Percentiles rank a stretch among this genome's conserved stretches.
Conservation (phyloP, 1,139 yeast species). For the Zygosaccharomyces sapae region DNA sequence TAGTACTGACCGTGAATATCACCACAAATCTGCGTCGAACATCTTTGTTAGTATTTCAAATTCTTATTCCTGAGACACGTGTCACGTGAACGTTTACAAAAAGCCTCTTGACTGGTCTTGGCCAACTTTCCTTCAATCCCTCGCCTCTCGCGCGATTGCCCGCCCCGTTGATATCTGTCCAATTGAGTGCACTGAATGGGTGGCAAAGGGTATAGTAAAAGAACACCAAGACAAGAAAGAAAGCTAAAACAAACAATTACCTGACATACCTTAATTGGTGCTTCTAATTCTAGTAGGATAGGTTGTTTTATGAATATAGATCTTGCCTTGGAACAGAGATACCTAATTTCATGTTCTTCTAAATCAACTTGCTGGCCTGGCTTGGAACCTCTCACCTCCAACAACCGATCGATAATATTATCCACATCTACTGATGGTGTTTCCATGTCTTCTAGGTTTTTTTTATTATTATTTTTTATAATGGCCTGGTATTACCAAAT, state of each 20-base stretch:
- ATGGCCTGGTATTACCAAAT: too few relatives aligned
- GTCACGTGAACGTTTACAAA: background rate
- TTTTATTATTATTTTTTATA: background rate
- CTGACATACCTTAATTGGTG: constrained; percentile 80
- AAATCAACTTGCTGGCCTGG: constrained; percentile 96
- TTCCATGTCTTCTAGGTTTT: constrained; percentile 27
- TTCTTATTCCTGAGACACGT: background rate
- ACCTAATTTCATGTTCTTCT: constrained; percentile 91
- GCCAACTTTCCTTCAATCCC: background rate
- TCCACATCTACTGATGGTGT: constrained; percentile 91
- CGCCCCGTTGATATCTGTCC: background rate
- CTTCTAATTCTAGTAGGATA: constrained; percentile 87
- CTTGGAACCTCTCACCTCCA: constrained; percentile 96
- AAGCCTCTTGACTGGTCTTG: background rate
- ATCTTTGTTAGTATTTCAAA: background rate
- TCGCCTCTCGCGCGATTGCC: too few relatives aligned
- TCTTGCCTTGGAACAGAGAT: constrained; percentile 93
- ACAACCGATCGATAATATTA: constrained; percentile 91
- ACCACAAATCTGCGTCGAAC: constrained; percentile 57
- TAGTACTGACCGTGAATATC: constrained; percentile 98
- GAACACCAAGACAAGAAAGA: background rate
- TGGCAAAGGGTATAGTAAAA: constrained; percentile 2
- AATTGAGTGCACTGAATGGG: constrained; percentile 1
- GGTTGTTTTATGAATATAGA: constrained; percentile 98
- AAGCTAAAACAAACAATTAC: constrained; percentile 1